Evolutionary conservation across 331 rosid species (phyloP).

Genomic region (Stylosanthes scabra): DNA sequence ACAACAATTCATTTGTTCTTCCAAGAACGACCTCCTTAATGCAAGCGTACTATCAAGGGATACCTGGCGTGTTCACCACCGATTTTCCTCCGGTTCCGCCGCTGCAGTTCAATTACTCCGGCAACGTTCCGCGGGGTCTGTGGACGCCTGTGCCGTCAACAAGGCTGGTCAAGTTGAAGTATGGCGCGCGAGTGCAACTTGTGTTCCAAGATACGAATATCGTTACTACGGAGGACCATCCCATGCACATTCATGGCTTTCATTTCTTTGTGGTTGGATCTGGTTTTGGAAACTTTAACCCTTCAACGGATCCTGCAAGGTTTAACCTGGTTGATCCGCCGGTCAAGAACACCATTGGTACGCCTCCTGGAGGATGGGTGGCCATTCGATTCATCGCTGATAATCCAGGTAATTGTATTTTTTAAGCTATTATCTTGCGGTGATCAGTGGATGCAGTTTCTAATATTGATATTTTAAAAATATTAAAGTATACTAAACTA

Average conservation of each 20-base stretch:
- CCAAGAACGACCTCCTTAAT: slow-evolving; percentile 75
- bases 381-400: slow-evolving; percentile 91
- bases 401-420: slow-evolving; percentile 68
- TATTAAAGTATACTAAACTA: too few species aligned
- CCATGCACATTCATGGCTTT: slow-evolving; percentile 94
- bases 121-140: slow-evolving; percentile 79
- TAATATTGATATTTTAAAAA: too few species aligned
- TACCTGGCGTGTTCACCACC: slow-evolving; percentile 80
- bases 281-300: slow-evolving; percentile 92
- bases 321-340: slow-evolving; percentile 91
- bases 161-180: slow-evolving; percentile 67
- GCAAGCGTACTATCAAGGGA: slow-evolving; percentile 85
- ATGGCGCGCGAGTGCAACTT: slow-evolving; percentile 73
- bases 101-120: slow-evolving; percentile 73
- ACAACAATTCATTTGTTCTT: slow-evolving; percentile 76
- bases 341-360: slow-evolving; percentile 78
- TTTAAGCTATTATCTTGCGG: too few species aligned
- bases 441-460: too few species aligned
- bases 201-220: slow-evolving; percentile 88
- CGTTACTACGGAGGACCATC: slow-evolving; percentile 85
- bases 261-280: slow-evolving; percentile 89
- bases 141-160: slow-evolving; percentile 83
- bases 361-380: slow-evolving; percentile 98
- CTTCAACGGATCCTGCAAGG: slow-evolving; percentile 65
- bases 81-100: slow-evolving; percentile 89